Evolutionary conservation across 148 eudicot genomes (phyloP).

Genomic region (Linanthus parryae): DNA sequence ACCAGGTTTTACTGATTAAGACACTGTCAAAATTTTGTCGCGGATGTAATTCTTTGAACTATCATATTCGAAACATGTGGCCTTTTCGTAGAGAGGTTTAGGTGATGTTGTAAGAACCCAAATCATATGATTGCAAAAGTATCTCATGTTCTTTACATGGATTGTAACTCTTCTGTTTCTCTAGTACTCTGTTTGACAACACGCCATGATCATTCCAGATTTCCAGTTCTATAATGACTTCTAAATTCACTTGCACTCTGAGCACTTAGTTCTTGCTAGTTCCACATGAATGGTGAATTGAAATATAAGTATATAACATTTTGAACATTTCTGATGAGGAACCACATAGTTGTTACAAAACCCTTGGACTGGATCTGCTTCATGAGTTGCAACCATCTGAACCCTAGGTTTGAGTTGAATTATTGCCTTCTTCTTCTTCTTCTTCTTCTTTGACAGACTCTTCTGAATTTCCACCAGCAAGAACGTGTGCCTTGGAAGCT

Average conservation of each 20-base stretch:
- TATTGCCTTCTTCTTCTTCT: constrained; percentile 2
- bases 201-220: too few relatives aligned
- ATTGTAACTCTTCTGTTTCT: too few relatives aligned
- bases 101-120: neutral
- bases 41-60: constrained; percentile 12
- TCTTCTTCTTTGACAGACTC: constrained; percentile 4
- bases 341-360: neutral
- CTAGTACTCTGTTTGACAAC: too few relatives aligned
- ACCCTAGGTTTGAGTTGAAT: neutral
- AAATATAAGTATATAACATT: too few relatives aligned
- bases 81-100: constrained; percentile 3
- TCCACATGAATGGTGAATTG: too few relatives aligned
- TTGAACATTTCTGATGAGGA: too few relatives aligned
- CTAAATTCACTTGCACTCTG: too few relatives aligned
- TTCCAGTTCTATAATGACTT: too few relatives aligned
- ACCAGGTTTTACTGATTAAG: constrained; percentile 37
- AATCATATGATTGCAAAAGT: too few relatives aligned
- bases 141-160: too few relatives aligned
- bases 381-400: neutral
- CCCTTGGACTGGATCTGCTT: neutral
- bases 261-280: too few relatives aligned
- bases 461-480: constrained; percentile 17
- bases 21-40: constrained; percentile 1
- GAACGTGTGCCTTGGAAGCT: constrained; percentile 56
- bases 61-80: neutral